Evolutionary conservation across 2,329 filamentous ascomycete genomes (phyloP), one percentile per base, ranked within the genome.

Genomic region (Diaporthe longicolla): DNA sequence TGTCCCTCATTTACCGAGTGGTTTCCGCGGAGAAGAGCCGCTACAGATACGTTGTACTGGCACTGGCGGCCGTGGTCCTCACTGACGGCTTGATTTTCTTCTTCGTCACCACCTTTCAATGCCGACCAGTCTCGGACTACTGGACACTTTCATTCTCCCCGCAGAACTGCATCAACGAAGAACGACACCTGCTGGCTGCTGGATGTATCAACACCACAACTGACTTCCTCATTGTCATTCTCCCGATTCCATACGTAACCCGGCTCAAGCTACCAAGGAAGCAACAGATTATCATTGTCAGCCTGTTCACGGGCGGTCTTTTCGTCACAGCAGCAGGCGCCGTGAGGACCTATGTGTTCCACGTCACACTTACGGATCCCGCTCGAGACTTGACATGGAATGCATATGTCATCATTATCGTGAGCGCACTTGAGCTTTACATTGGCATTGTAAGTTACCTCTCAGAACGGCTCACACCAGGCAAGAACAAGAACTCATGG

Each of bases 151-250:
- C 82, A 0, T 15, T 71, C 21, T 69, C 73, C 26, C 79, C 81
- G 1, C 80, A 82, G 58, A 78, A 86, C 24, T 85, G 87, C 59
- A 86, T 89, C 52, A 78, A 88, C 35, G 84, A 91, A 75, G 84
- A 87, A 3, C 81, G 82, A 0, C 87, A 89, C 68, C 84, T 90
- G 37, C 84, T 89, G 40, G 84, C 85, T 48, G 85, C 90, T 48
- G 89, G 90, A 2, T 86, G 89, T 37, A 85, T 91, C 76, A 92
- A 92, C 80, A 91, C 91, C 61, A 78, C 87, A 57, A 91, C 89
- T 9, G 89, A 92, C 79, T 85, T 92, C 57, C 78, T 88, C 15
- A 85, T 88, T n/a, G 87, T 88, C 48, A 78, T 87, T 0, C 81
- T 91, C 4, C 89, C 88, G 1, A 85, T 90, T 59, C 83, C 83